Percentiles rank a stretch among this genome's conserved stretches.
Conservation (phyloP, 495 filamentous ascomycete species). For the Oidiodendron maius region DNA sequence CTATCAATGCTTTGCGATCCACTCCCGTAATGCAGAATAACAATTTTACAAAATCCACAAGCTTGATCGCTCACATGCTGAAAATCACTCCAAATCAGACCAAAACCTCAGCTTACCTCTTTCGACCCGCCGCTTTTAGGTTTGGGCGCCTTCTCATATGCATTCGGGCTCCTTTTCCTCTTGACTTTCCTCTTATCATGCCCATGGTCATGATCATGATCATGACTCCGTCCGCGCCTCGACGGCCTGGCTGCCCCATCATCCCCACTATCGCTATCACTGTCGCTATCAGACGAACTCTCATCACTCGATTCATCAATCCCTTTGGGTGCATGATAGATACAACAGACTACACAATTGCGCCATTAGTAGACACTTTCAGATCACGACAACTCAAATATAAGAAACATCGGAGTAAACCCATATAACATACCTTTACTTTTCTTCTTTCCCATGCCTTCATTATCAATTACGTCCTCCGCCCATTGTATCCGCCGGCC, state of each 20-base stretch:
- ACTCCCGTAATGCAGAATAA: no score
- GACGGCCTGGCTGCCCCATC: constrained; percentile 24
- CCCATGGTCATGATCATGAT: constrained; percentile 25
- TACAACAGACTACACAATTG: constrained; percentile 84
- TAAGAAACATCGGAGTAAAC: background rate
- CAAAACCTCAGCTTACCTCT: constrained; percentile 6
- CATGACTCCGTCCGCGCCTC: constrained; percentile 17
- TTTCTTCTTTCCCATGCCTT: constrained; percentile 87
- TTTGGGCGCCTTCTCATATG: constrained; percentile 89
- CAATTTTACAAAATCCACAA: no score
- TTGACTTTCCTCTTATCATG: constrained; percentile 32
- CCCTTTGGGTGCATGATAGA: constrained; percentile 81
- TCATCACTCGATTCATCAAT: constrained; percentile 84
- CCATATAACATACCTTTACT: constrained; percentile 66
- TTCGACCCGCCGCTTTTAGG: constrained; percentile 21
- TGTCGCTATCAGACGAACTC: constrained; percentile 58
- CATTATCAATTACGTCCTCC: constrained; percentile 91
- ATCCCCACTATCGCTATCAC: constrained; percentile 53
- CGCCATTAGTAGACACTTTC: constrained; percentile 2
- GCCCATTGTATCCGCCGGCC: constrained; percentile 77
- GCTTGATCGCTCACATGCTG: no score
- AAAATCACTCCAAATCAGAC: no score
- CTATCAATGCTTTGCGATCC: no score
- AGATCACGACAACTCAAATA: constrained; percentile 1
- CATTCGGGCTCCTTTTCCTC: constrained; percentile 75